phyloP scores from a whole-genome alignment of 2,329 filamentous ascomycete genomes.

The Aureobasidium sp. region DNA sequence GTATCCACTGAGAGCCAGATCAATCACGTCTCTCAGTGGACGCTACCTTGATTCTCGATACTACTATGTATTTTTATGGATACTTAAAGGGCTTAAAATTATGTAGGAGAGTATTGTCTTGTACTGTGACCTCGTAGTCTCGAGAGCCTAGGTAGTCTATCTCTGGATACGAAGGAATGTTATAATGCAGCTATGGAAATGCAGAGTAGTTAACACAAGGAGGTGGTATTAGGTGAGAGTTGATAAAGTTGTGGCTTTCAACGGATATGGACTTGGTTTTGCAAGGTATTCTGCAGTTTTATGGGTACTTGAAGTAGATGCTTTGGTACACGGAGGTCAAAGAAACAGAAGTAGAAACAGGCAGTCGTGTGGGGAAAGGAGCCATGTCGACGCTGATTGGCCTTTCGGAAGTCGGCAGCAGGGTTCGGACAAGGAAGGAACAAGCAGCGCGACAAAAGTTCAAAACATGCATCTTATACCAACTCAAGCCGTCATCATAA shows the following conservation, averaged over 20 bases:
- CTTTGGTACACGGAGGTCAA: neutral
- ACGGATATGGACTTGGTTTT: no score
- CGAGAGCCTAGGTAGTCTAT: no score
- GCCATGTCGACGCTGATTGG: slow-evolving; percentile 1
- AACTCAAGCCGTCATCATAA: neutral
- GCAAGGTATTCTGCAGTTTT: no score
- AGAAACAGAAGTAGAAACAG: neutral
- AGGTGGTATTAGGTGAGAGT: no score
- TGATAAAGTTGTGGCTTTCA: no score
- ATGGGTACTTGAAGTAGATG: neutral
- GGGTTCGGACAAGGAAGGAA: neutral
- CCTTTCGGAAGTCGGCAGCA: neutral
- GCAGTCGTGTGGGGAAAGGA: neutral
- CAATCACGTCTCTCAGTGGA: neutral
- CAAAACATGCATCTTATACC: neutral
- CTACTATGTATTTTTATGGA: neutral
- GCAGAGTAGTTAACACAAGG: no score
- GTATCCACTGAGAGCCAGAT: neutral
- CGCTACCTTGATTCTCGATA: neutral
- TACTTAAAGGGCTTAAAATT: no score
- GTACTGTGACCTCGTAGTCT: no score
- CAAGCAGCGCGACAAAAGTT: slow-evolving; percentile 6
- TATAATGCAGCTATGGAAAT: no score
- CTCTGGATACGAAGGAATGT: no score
- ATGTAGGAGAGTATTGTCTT: no score